phyloP scores from a whole-genome alignment of 2,329 filamentous ascomycete species.

The Calonectria honghensis region DNA sequence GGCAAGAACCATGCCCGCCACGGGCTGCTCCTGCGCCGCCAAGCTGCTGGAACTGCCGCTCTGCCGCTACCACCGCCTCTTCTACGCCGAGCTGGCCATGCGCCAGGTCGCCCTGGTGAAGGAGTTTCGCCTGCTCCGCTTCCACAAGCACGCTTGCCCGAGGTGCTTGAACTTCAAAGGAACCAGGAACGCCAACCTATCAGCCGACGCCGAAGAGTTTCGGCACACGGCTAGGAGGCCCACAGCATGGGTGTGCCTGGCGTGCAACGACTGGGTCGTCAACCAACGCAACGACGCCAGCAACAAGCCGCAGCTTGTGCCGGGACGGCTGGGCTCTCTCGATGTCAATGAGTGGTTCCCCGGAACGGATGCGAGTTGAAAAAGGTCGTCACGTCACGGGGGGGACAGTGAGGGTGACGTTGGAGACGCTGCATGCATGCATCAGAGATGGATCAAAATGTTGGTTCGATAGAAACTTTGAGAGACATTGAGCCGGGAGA shows the following conservation, averaged over 20 bases:
- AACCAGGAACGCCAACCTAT: conserved; percentile 33
- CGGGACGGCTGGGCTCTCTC: conserved; percentile 39
- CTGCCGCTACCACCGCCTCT: conserved; percentile 60
- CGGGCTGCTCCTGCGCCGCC: conserved; percentile 62
- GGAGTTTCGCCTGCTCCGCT: conserved; percentile 53
- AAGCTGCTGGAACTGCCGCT: conserved; percentile 59
- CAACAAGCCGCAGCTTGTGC: conserved; percentile 47
- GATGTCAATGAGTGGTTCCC: conserved; percentile 23
- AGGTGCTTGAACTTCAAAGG: conserved; percentile 53
- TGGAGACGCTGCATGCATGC: neutral
- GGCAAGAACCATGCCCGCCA: conserved; percentile 49
- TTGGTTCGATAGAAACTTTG: neutral
- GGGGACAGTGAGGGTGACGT: neutral
- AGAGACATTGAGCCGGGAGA: neutral
- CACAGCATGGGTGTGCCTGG: conserved; percentile 59
- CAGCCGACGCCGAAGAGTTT: conserved; percentile 46
- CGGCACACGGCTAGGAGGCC: neutral
- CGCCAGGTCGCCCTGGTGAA: conserved; percentile 49
- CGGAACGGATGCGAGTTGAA: neutral
- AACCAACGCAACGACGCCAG: conserved; percentile 50
- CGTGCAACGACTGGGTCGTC: conserved; percentile 58
- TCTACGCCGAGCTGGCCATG: conserved; percentile 53
- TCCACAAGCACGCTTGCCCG: conserved; percentile 56
- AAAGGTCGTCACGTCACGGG: neutral
- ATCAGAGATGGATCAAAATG: too few relatives aligned